Evolutionary conservation across 768 basidiomycete species (phyloP).

Genomic region (Termitomyces sp.): DNA sequence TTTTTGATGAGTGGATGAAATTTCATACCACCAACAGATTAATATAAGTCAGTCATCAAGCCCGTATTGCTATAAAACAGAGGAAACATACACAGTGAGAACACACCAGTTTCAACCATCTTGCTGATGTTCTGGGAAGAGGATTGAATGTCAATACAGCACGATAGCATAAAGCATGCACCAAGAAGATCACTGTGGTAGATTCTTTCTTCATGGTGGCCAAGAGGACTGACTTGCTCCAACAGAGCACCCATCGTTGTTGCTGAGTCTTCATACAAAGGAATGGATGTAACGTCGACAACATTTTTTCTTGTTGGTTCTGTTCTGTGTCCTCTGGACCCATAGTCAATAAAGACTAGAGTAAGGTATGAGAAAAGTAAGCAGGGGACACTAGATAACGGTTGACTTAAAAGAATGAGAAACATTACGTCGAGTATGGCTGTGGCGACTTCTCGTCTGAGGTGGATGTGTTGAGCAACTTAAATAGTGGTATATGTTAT

Average conservation of each 20-base stretch:
- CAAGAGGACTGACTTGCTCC: constrained; percentile 27
- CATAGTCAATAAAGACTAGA: constrained; percentile 5
- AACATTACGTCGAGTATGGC: background rate
- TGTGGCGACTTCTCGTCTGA: background rate
- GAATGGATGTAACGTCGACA: constrained; percentile 14
- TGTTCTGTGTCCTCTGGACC: constrained; percentile 10
- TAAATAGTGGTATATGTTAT: no score
- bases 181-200: constrained; percentile 11
- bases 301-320: constrained; percentile 8
- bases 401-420: background rate
- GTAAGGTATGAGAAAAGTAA: background rate
- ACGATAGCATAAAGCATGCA: background rate
- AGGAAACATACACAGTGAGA: constrained; percentile 21
- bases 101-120: constrained; percentile 35
- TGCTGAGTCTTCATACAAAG: constrained; percentile 22
- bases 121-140: constrained; percentile 24
- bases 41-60: no score
- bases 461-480: no score
- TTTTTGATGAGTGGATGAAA: background rate
- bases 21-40: no score
- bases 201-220: constrained; percentile 27
- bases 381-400: background rate
- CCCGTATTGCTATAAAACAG: background rate
- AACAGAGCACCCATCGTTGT: constrained; percentile 23
- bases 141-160: background rate